phyloP scores from a whole-genome alignment of 179 eudicot species.

The Kewa caespitosa region DNA sequence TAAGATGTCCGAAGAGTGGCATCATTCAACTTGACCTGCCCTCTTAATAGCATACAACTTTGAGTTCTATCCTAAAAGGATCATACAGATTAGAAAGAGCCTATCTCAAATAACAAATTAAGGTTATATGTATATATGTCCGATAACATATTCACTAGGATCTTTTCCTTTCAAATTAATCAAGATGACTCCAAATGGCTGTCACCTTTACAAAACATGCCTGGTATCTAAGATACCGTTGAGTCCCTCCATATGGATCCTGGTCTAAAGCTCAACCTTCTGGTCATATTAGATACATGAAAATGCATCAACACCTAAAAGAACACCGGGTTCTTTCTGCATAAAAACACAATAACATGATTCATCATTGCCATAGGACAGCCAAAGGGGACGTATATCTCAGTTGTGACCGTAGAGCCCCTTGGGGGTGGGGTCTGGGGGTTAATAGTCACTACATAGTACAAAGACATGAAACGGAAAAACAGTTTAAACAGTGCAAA shows the following conservation, averaged over 20 bases:
- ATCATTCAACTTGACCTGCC: not conserved
- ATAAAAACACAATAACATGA: not conserved
- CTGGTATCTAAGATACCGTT: too few relatives aligned
- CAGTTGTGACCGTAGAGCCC: not conserved
- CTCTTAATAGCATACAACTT: not conserved
- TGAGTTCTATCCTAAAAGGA: not conserved
- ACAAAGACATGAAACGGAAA: too few relatives aligned
- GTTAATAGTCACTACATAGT: too few relatives aligned
- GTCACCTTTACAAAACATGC: not conserved
- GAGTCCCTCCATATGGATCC: not conserved
- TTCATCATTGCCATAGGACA: not conserved
- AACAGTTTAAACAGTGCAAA: too few relatives aligned
- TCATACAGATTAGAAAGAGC: not conserved
- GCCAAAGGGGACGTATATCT: not conserved
- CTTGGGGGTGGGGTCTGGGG: not conserved
- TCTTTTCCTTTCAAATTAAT: not conserved
- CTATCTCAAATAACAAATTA: not conserved
- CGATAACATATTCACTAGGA: not conserved
- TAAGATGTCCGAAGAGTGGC: not conserved
- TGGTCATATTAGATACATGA: not conserved
- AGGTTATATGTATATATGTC: not conserved
- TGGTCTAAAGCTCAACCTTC: not conserved
- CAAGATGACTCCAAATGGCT: not conserved
- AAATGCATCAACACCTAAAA: not conserved
- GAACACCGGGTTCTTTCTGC: not conserved